A percentile compares a stretch with the other conserved stretches of the same genome.
Evolutionary conservation across 2,329 filamentous ascomycete genomes (phyloP).

Genomic region (Cladosporium sphaerospermum): DNA sequence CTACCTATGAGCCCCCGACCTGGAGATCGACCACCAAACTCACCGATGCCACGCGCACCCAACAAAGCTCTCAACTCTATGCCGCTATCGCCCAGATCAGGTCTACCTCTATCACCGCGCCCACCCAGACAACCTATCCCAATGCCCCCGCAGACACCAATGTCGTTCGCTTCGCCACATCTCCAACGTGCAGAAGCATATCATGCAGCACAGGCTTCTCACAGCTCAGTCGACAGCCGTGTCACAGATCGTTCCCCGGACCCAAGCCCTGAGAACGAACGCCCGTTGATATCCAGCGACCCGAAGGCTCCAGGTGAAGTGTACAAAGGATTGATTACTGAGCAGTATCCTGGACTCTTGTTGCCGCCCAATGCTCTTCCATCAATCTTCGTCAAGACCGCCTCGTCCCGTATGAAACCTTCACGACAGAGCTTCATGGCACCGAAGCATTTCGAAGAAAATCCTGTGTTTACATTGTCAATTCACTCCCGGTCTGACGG

Average conservation of each 20-base stretch:
- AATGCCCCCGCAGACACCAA: slow-evolving; percentile 62
- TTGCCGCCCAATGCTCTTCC: slow-evolving; percentile 83
- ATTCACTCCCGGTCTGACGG: slow-evolving; percentile 70
- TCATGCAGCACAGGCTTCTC: slow-evolving; percentile 22
- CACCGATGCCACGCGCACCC: slow-evolving; percentile 53
- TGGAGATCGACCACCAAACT: slow-evolving; percentile 53
- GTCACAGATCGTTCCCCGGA: slow-evolving; percentile 19
- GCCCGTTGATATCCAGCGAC: slow-evolving; percentile 23
- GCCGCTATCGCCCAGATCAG: slow-evolving; percentile 59
- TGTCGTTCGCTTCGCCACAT: slow-evolving; percentile 53
- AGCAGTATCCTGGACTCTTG: slow-evolving; percentile 80
- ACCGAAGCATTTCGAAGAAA: slow-evolving; percentile 75
- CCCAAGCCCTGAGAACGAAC: slow-evolving; percentile 21
- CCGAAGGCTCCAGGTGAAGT: slow-evolving; percentile 43
- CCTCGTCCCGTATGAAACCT: slow-evolving; percentile 90
- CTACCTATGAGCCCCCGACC: slow-evolving; percentile 57
- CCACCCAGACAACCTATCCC: slow-evolving; percentile 68
- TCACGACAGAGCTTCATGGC: slow-evolving; percentile 80
- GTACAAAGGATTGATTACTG: slow-evolving; percentile 71
- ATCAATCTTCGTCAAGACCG: slow-evolving; percentile 77
- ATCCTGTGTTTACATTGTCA: slow-evolving; percentile 88
- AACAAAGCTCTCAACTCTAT: slow-evolving; percentile 56
- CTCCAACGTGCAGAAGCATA: slow-evolving; percentile 34
- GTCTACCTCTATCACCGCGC: slow-evolving; percentile 61
- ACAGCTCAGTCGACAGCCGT: slow-evolving; percentile 13